A percentile compares a stretch with the other conserved stretches of the same genome.
These are phyloP conservation scores for Sonneratia caseolaris DNA, from an alignment of 345 rosid species.

Conservation along the genomic window DNA sequence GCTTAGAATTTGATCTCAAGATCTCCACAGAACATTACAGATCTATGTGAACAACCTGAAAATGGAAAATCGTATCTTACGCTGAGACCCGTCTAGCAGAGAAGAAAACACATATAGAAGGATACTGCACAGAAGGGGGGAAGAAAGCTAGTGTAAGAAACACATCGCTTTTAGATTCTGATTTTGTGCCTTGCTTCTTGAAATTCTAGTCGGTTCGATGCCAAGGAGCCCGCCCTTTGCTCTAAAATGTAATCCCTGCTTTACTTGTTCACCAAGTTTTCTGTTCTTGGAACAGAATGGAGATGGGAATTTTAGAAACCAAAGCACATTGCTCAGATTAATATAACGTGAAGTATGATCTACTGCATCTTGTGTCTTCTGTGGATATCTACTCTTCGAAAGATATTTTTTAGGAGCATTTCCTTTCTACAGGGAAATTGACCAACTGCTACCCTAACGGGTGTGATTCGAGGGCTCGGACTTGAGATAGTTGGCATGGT, in stretches of 20 bases:
- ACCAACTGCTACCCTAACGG: background rate
- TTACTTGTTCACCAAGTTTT: background rate
- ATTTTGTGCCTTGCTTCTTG: no score
- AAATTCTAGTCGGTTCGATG: background rate
- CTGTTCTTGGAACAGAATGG: background rate
- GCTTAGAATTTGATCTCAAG: no score
- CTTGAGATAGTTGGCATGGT: constrained; percentile 1
- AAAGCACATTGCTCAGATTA: background rate
- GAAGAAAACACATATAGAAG: no score
- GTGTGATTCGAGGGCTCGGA: background rate
- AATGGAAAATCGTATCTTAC: no score
- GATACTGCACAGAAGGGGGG: no score
- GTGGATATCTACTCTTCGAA: background rate
- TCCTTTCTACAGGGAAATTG: background rate
- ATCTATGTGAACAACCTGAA: no score
- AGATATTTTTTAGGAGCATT: background rate
- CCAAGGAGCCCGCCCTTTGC: background rate
- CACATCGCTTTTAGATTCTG: no score
- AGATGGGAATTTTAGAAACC: background rate
- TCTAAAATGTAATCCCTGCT: no score
- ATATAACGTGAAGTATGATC: background rate
- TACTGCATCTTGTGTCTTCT: background rate
- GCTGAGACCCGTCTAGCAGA: no score
- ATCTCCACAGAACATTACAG: no score
- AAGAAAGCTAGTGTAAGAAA: no score